Evolutionary conservation across 495 filamentous ascomycete genomes (phyloP).

Genomic region (Xeromyces bisporus): DNA sequence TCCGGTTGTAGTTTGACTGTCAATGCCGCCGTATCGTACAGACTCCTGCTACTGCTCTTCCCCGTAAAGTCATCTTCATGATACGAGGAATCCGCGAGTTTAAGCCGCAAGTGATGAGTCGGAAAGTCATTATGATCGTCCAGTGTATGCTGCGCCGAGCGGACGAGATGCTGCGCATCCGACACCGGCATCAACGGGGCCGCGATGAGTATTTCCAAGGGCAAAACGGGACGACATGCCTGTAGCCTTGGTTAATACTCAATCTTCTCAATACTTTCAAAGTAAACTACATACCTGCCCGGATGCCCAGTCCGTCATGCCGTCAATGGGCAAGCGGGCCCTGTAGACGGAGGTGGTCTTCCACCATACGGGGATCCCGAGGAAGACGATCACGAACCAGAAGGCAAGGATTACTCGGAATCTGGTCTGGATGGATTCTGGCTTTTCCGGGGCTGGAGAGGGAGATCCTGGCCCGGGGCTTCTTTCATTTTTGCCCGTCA

Average conservation of each 20-base stretch:
- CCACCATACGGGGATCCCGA: slow-evolving; percentile 93
- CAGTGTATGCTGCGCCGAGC: slow-evolving; percentile 72
- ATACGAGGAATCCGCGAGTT: slow-evolving; percentile 34
- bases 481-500: slow-evolving; percentile 25
- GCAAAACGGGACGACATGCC: slow-evolving; percentile 79
- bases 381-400: slow-evolving; percentile 68
- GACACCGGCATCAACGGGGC: slow-evolving; percentile 45
- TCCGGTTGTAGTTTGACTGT: slow-evolving; percentile 52
- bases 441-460: slow-evolving; percentile 47
- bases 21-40: slow-evolving; percentile 28
- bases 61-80: slow-evolving; percentile 12
- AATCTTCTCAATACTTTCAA: slow-evolving; percentile 2
- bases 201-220: slow-evolving; percentile 64
- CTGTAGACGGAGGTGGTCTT: slow-evolving; percentile 90
- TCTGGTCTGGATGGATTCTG: slow-evolving; percentile 48
- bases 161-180: slow-evolving; percentile 63
- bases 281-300: slow-evolving; percentile 51
- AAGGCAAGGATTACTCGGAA: slow-evolving; percentile 70
- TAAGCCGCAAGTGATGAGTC: slow-evolving; percentile 70
- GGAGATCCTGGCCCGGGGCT: slow-evolving; percentile 15
- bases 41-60: slow-evolving; percentile 1
- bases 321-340: slow-evolving; percentile 61
- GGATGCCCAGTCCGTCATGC: slow-evolving; percentile 88
- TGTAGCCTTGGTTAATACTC: slow-evolving; percentile 19
- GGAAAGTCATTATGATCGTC: slow-evolving; percentile 86